Conservation (phyloP, 1,284 basidiomycete genomes). For the Trichosporon ovoides region DNA sequence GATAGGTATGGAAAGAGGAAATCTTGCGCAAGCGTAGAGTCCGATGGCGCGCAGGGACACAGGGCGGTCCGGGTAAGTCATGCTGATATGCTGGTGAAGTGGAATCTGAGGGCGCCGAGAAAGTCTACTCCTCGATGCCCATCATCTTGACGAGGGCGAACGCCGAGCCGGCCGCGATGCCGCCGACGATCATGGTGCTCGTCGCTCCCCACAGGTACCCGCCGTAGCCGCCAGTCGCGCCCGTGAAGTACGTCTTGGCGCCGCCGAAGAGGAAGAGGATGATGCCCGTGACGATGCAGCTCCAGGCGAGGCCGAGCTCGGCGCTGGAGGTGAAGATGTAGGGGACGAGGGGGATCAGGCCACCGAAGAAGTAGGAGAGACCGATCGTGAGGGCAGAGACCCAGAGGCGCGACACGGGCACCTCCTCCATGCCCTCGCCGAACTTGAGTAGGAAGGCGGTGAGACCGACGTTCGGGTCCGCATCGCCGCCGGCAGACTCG, state of each 20-base stretch:
- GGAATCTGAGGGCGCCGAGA: background rate
- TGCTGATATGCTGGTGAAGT: background rate
- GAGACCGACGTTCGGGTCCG: constrained; percentile 60
- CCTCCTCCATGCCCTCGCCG: constrained; percentile 83
- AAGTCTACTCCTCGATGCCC: constrained; percentile 52
- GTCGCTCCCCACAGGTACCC: constrained; percentile 78
- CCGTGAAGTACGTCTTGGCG: constrained; percentile 83
- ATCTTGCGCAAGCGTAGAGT: too few species aligned
- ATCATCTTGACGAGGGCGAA: constrained; percentile 76
- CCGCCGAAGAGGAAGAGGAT: constrained; percentile 85
- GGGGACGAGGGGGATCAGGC: constrained; percentile 79
- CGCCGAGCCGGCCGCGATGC: constrained; percentile 76
- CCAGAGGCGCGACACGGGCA: constrained; percentile 64
- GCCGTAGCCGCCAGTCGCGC: constrained; percentile 57
- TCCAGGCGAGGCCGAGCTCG: constrained; percentile 45
- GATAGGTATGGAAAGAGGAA: background rate
- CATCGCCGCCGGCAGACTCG: constrained; percentile 53
- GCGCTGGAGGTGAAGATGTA: constrained; percentile 73
- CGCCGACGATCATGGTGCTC: constrained; percentile 84
- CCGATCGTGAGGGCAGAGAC: constrained; percentile 90
- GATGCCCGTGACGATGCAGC: constrained; percentile 63
- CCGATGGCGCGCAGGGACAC: too few species aligned
- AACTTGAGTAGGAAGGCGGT: constrained; percentile 90
- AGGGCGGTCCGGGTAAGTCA: too few species aligned
- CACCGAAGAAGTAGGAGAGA: constrained; percentile 68